Percentiles rank a stretch among this genome's conserved stretches.
phyloP scores from a whole-genome alignment of 371 early-diverging fungal species.

The Rhizopus delemar region DNA sequence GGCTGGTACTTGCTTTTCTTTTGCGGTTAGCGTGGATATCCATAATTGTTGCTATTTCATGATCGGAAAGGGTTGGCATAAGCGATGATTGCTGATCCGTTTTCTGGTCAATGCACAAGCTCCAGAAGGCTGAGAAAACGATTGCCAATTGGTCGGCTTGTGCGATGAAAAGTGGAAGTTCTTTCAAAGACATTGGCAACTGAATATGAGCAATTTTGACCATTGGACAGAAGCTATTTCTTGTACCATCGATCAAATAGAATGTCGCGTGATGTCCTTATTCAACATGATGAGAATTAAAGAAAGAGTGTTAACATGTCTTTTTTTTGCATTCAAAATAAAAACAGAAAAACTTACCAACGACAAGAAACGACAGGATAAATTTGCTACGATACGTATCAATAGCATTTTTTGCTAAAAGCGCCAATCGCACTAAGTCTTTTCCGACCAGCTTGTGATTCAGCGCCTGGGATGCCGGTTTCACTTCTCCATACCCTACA shows the following conservation, averaged over 20 bases:
- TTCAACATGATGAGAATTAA: conserved; percentile 20
- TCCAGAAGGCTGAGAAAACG: conserved; percentile 22
- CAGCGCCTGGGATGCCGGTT: conserved; percentile 18
- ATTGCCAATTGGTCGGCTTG: conserved; percentile 19
- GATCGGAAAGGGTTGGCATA: conserved; percentile 20
- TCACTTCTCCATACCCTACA: conserved; percentile 19
- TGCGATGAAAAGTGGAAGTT: conserved; percentile 23
- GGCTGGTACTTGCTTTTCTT: conserved; percentile 23
- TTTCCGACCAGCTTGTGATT: conserved; percentile 18
- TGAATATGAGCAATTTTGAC: conserved; percentile 22
- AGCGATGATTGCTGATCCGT: conserved; percentile 18
- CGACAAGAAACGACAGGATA: conserved; percentile 18
- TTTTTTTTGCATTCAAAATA: conserved; percentile 22
- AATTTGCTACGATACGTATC: conserved; percentile 23
- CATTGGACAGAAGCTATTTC: conserved; percentile 20
- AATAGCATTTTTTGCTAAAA: conserved; percentile 20
- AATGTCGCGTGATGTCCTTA: conserved; percentile 17
- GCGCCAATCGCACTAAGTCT: conserved; percentile 18
- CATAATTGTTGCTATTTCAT: conserved; percentile 25
- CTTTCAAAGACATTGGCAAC: conserved; percentile 22
- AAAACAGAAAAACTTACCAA: conserved; percentile 22
- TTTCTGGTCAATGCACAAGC: conserved; percentile 20
- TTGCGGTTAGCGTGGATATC: conserved; percentile 18
- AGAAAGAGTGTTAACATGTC: conserved; percentile 22
- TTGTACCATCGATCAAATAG: conserved; percentile 21